A percentile compares a stretch with the other conserved stretches of the same genome.
Conservation (phyloP, 2,329 filamentous ascomycete species). For the Macrophomina pseudophaseolina region DNA sequence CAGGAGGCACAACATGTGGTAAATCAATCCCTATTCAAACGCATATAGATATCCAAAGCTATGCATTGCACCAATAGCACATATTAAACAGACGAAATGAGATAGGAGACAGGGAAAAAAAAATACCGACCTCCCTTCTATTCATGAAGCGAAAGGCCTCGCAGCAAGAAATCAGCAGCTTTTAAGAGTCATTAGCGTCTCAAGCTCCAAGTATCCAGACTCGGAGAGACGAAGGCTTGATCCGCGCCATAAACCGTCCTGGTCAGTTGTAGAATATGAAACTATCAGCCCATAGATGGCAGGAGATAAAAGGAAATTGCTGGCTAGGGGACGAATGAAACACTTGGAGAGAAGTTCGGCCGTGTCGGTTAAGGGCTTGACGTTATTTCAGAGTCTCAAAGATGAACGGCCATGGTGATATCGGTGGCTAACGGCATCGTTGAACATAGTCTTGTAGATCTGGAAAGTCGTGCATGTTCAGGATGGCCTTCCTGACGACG, state of each 20-base stretch:
- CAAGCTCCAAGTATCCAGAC: constrained; percentile 2
- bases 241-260: neutral
- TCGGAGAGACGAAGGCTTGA: neutral
- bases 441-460: constrained; percentile 17
- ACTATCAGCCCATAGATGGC: neutral
- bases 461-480: constrained; percentile 25
- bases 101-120: neutral
- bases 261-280: neutral
- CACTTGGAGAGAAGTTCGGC: neutral
- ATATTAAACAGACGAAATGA: neutral
- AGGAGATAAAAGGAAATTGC: neutral
- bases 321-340: neutral
- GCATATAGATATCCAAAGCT: constrained; percentile 15
- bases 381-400: neutral
- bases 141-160: neutral
- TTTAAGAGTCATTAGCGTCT: constrained; percentile 9
- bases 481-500: constrained; percentile 15
- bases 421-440: neutral
- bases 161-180: neutral
- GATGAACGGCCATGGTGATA: neutral
- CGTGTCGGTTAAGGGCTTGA: neutral
- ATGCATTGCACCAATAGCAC: constrained; percentile 4
- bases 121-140: neutral
- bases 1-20: constrained; percentile 12
- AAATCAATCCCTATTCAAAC: constrained; percentile 7